phyloP scores from a whole-genome alignment of 2,329 filamentous ascomycete genomes.

The Aspergillus transmontanensis region DNA sequence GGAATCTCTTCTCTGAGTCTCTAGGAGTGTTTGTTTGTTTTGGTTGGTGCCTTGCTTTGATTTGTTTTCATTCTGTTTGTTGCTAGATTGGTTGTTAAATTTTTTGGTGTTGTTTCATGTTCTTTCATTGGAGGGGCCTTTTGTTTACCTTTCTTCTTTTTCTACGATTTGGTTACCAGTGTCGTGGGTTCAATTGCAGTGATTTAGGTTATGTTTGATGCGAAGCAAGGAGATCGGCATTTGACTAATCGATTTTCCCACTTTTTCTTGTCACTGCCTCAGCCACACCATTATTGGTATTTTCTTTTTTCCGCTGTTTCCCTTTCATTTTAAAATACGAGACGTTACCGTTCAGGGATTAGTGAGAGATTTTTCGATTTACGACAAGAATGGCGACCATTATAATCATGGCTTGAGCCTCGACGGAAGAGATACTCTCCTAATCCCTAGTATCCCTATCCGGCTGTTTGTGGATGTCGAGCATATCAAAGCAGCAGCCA shows the following conservation, averaged over 20 bases:
- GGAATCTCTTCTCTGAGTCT: neutral
- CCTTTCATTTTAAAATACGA: constrained; percentile 1
- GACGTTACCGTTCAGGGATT: neutral
- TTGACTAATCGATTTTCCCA: constrained; percentile 8
- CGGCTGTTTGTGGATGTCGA: neutral
- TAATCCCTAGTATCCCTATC: neutral
- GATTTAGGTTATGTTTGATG: constrained; percentile 3
- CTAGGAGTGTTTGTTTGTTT: neutral
- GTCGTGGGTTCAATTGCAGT: neutral
- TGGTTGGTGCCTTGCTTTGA: neutral
- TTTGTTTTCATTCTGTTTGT: neutral
- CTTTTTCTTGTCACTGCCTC: constrained; percentile 1
- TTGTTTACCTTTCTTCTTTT: neutral
- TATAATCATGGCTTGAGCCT: neutral
- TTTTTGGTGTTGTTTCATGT: constrained; percentile 1
- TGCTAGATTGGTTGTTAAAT: neutral
- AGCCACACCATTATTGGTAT: constrained; percentile 11
- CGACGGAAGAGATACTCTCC: neutral
- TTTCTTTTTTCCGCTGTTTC: neutral
- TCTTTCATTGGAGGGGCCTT: neutral
- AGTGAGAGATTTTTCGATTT: neutral
- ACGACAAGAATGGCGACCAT: neutral
- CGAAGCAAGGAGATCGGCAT: constrained; percentile 8
- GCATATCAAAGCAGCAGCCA: neutral
- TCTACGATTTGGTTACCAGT: neutral